Conservation (phyloP, 2,329 filamentous ascomycete species). For the Bretziella fagacearum region DNA sequence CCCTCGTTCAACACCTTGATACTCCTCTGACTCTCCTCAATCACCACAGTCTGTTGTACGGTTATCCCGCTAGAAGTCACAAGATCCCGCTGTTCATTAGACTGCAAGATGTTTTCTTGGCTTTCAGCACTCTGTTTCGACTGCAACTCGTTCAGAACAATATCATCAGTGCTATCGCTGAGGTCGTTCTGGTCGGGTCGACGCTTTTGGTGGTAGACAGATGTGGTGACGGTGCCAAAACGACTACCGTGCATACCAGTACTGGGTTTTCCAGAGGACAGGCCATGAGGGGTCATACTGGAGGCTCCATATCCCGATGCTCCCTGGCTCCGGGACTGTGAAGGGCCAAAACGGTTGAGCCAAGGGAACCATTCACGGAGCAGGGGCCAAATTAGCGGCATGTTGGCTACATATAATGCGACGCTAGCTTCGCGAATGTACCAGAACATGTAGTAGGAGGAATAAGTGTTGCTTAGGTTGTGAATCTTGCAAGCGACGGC, state of each 20-base stretch:
- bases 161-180: slow-evolving; percentile 8
- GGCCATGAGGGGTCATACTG: slow-evolving; percentile 1
- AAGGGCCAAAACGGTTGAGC: slow-evolving; percentile 13
- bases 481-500: slow-evolving; percentile 32
- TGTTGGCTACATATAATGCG: slow-evolving; percentile 28
- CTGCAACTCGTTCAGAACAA: slow-evolving; percentile 9
- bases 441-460: slow-evolving; percentile 27
- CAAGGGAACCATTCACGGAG: slow-evolving; percentile 22
- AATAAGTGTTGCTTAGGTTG: slow-evolving; percentile 26
- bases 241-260: slow-evolving; percentile 11
- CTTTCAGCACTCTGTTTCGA: not conserved
- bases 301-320: not conserved
- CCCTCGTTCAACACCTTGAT: not conserved
- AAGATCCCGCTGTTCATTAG: slow-evolving; percentile 2
- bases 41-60: slow-evolving; percentile 9
- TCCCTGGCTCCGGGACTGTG: slow-evolving; percentile 7
- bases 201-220: slow-evolving; percentile 11
- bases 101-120: slow-evolving; percentile 5
- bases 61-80: slow-evolving; percentile 7
- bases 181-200: slow-evolving; percentile 6
- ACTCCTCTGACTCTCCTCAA: slow-evolving; percentile 3
- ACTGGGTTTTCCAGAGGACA: slow-evolving; percentile 1
- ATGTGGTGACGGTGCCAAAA: slow-evolving; percentile 11
- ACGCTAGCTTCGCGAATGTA: slow-evolving; percentile 31
- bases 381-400: slow-evolving; percentile 28